Evolutionary conservation across 371 early-diverging fungal species (phyloP).

Genomic region (Haplosporangium sp.): DNA sequence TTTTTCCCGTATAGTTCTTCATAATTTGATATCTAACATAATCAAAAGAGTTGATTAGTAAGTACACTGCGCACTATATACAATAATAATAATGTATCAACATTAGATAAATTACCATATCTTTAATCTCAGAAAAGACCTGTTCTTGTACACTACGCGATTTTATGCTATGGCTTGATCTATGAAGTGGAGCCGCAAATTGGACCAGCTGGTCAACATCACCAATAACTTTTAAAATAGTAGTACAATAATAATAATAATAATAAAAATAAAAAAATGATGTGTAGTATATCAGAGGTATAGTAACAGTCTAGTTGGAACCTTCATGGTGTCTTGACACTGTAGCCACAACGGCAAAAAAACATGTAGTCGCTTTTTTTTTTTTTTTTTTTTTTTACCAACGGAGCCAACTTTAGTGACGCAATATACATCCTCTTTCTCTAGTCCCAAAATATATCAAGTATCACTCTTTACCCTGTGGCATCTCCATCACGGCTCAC

Average conservation of each 20-base stretch:
- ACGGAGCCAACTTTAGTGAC: not conserved
- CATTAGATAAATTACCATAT: constrained; percentile 32
- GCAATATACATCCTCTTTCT: not conserved
- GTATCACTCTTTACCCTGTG: constrained; percentile 40
- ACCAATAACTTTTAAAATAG: not conserved
- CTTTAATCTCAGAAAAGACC: constrained; percentile 48
- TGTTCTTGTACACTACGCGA: constrained; percentile 46
- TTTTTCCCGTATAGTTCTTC: constrained; percentile 30
- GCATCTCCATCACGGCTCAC: constrained; percentile 51
- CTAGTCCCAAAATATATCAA: not conserved
- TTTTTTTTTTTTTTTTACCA: too few relatives aligned
- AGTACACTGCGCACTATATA: not conserved
- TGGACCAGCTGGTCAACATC: constrained; percentile 7
- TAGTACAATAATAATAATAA: too few relatives aligned
- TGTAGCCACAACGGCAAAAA: not conserved
- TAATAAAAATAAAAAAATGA: not conserved
- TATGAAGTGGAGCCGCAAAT: constrained; percentile 11
- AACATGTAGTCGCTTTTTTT: not conserved
- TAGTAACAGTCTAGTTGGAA: not conserved
- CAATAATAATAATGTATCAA: not conserved
- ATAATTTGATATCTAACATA: constrained; percentile 20
- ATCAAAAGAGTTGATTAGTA: too few relatives aligned
- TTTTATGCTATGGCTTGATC: constrained; percentile 53
- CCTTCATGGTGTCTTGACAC: not conserved
- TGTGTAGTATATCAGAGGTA: not conserved